A percentile compares a stretch with the other conserved stretches of the same genome.
Evolutionary conservation across 345 rosid genomes (phyloP).

Genomic region (Gossypium turneri): DNA sequence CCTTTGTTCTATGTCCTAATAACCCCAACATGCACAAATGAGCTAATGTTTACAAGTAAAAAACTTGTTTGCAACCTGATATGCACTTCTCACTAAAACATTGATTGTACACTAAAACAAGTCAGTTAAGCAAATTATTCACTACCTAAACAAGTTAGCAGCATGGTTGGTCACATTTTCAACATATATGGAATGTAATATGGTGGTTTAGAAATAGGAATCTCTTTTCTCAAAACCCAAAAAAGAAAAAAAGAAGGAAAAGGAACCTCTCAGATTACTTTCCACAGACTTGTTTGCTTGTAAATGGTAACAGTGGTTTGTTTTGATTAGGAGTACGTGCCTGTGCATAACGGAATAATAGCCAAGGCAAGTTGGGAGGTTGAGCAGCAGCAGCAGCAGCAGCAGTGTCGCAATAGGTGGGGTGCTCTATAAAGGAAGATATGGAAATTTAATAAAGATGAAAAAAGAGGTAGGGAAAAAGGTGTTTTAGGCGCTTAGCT

Average conservation of each 20-base stretch:
- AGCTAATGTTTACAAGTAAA: too few relatives aligned
- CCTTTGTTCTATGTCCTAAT: too few relatives aligned
- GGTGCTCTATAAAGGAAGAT: slow-evolving; percentile 38
- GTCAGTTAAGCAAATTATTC: too few relatives aligned
- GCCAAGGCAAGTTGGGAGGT: slow-evolving; percentile 75
- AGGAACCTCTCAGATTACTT: slow-evolving; percentile 12
- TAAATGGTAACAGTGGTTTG: slow-evolving; percentile 18
- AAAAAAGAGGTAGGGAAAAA: not conserved
- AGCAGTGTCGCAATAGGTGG: slow-evolving; percentile 34
- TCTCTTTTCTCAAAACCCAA: too few relatives aligned
- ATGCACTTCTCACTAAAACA: too few relatives aligned
- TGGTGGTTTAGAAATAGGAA: not conserved
- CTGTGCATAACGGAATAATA: slow-evolving; percentile 68
- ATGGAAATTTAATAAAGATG: not conserved
- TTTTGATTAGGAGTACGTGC: slow-evolving; percentile 62
- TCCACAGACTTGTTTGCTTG: slow-evolving; percentile 11
- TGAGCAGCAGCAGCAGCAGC: slow-evolving; percentile 25
- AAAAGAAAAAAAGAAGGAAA: not conserved
- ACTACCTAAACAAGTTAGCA: too few relatives aligned
- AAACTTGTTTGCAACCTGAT: too few relatives aligned
- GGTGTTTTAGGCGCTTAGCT: slow-evolving; percentile 16
- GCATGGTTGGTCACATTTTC: too few relatives aligned
- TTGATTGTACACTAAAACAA: too few relatives aligned
- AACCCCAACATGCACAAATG: too few relatives aligned
- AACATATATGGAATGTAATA: slow-evolving; percentile 16